Evolutionary conservation across 148 eudicot genomes (phyloP), one percentile per base, ranked within the genome.

Genomic region (Vaccinium corymbosum): DNA sequence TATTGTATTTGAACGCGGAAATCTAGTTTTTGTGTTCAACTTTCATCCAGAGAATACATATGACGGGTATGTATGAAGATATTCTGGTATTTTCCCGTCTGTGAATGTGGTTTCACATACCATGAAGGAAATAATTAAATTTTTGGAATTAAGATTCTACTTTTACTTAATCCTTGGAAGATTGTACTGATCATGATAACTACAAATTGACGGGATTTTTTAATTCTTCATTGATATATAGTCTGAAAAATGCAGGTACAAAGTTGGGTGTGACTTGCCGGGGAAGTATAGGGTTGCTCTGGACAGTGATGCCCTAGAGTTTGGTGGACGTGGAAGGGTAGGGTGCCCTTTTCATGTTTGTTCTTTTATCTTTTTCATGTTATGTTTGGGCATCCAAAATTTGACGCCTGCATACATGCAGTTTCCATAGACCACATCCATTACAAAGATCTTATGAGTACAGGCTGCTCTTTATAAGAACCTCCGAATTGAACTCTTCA

Each of bases 241-340:
- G 27, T 61, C 55, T 78, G 64, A 72, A 53, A 82, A 59, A 64
- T 80, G 52, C 93, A 95, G 98, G 84, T 95, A 97, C 83, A 95
- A 97, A 91, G 89, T 97, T 86, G 99, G 99, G 29, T 97, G 99
- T 85, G 98, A 97, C 90, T 85, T 97, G 87, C 99, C 99, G 62
- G 99, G 99, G 79, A 97, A 91, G 84, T 97, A 97, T 85, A 95
- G 93, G 85, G 97, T 97, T 87, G 99, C 97, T 51, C 89, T 97
- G 86, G 98, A 97, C 84, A 95, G 98, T 88, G 99, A 97, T 88
- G 99, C 98, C 79, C 88, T 83, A 85, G 98, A 93, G 55, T 97
- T 95, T 76, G 98, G 99, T 66, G 99, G 99, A 85, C 91, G 78
- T 89, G 99, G 98, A 93, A 90, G 99, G 87, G 99, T 97, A 92